A percentile compares a stretch with the other conserved stretches of the same genome.
Evolutionary conservation across 1,139 yeast species (phyloP).

Genomic region (Hansenula sp.): DNA sequence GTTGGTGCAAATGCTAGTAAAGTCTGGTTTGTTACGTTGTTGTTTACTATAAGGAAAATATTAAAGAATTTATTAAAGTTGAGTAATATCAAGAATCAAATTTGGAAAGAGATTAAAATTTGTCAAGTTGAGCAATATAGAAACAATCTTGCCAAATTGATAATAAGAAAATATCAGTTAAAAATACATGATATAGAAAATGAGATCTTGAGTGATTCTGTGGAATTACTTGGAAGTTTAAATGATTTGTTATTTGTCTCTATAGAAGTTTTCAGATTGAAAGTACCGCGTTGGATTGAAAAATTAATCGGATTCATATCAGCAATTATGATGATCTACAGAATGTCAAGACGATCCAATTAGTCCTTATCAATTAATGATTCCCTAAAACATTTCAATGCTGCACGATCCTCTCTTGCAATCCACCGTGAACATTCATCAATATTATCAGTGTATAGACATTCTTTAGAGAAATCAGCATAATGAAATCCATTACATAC

Average conservation of each 20-base stretch:
- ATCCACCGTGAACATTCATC: slow-evolving; percentile 32
- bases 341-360: slow-evolving; percentile 16
- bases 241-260: slow-evolving; percentile 21
- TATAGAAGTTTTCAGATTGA: slow-evolving; percentile 19
- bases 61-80: slow-evolving; percentile 10
- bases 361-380: slow-evolving; percentile 1
- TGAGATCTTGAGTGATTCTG: slow-evolving; percentile 10
- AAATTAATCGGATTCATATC: slow-evolving; percentile 16
- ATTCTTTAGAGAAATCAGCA: slow-evolving; percentile 38
- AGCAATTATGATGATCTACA: slow-evolving; percentile 18
- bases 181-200: slow-evolving; percentile 15
- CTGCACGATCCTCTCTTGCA: slow-evolving; percentile 28
- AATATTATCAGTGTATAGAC: slow-evolving; percentile 25
- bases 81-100: slow-evolving; percentile 8
- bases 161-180: slow-evolving; percentile 13
- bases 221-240: slow-evolving; percentile 17
- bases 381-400: slow-evolving; percentile 16
- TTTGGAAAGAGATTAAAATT: slow-evolving; percentile 12
- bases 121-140: slow-evolving; percentile 2
- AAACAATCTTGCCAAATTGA: slow-evolving; percentile 8
- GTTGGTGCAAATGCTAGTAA: slow-evolving; percentile 18
- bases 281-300: slow-evolving; percentile 15
- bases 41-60: slow-evolving; percentile 14
- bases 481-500: slow-evolving; percentile 45
- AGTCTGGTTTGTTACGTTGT: slow-evolving; percentile 21